A percentile compares a stretch with the other conserved stretches of the same genome.
phyloP scores from a whole-genome alignment of 2,329 filamentous ascomycete genomes.

The Lecanicillium sp. region DNA sequence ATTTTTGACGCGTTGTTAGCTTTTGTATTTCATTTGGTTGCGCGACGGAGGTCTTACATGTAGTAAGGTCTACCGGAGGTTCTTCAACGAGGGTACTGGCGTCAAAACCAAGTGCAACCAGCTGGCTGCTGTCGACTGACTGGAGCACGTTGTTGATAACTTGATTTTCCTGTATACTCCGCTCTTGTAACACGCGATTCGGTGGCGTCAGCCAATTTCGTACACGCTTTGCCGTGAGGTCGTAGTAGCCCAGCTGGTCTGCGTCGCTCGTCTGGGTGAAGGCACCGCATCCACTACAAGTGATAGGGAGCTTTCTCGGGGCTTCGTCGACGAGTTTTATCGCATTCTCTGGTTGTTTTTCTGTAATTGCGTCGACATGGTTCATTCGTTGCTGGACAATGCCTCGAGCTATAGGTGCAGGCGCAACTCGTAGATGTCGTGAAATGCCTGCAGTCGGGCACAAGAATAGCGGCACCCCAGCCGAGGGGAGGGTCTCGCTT shows the following conservation, averaged over 20 bases:
- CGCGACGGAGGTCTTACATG: constrained; percentile 1
- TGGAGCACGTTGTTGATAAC: constrained; percentile 42
- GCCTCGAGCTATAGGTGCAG: not conserved
- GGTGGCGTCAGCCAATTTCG: constrained; percentile 36
- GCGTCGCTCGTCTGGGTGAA: constrained; percentile 51
- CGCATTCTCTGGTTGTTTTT: not conserved
- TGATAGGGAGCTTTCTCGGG: constrained; percentile 40
- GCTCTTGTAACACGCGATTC: constrained; percentile 14
- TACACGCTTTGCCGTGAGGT: constrained; percentile 45
- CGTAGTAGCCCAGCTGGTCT: constrained; percentile 51
- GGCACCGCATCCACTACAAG: constrained; percentile 60
- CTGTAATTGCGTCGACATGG: constrained; percentile 21
- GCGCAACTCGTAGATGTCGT: not conserved
- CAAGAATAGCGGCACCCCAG: constrained; percentile 42
- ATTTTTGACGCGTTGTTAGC: constrained; percentile 16
- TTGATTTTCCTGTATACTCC: constrained; percentile 33
- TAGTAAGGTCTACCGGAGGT: not conserved
- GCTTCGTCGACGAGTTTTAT: not conserved
- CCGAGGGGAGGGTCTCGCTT: constrained; percentile 28
- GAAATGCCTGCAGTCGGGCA: constrained; percentile 37
- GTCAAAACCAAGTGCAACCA: constrained; percentile 43
- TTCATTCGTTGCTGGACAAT: constrained; percentile 22
- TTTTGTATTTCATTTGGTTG: not conserved
- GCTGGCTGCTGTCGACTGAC: constrained; percentile 33
- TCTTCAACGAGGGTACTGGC: constrained; percentile 32